Conservation (phyloP, 1,284 basidiomycete genomes). For the Austroboletus rostrupii region DNA sequence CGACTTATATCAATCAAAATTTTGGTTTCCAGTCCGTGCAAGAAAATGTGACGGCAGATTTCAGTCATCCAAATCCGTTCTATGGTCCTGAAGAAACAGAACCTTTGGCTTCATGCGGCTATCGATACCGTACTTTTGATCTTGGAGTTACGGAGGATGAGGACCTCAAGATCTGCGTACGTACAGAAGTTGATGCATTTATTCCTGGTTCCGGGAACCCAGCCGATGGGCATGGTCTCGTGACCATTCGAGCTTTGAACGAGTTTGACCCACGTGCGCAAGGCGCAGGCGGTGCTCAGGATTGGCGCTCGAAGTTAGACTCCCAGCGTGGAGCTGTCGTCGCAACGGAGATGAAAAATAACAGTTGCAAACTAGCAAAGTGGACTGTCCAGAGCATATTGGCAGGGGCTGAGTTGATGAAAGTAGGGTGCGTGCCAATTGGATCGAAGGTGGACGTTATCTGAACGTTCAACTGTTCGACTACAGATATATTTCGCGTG, state of each 20-base stretch:
- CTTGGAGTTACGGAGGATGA: conserved; percentile 88
- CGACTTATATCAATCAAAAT: conserved; percentile 99
- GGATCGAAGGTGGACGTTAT: not conserved
- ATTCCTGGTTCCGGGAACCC: conserved; percentile 62
- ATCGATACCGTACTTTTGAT: conserved; percentile 96
- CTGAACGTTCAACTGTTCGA: conserved; percentile 10
- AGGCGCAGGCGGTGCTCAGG: conserved; percentile 90
- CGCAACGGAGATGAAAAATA: conserved; percentile 99
- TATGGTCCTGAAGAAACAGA: conserved; percentile 93
- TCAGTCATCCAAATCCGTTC: conserved; percentile 91
- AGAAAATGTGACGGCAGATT: conserved; percentile 67
- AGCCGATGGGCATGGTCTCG: conserved; percentile 71
- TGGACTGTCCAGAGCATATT: conserved; percentile 96
- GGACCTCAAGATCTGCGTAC: conserved; percentile 86
- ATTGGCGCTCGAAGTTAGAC: conserved; percentile 96
- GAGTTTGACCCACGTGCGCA: conserved; percentile 94
- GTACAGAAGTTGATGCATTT: conserved; percentile 96
- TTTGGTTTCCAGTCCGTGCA: conserved; percentile 95
- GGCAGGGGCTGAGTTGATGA: conserved; percentile 95
- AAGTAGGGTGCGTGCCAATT: conserved; percentile 77
- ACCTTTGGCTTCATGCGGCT: conserved; percentile 92
- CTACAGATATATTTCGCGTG: conserved; percentile 85
- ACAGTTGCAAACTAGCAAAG: conserved; percentile 95
- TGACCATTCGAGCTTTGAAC: conserved; percentile 94
- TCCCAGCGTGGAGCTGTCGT: conserved; percentile 96